Evolutionary conservation across 768 basidiomycete species (phyloP), one percentile per base, ranked within the genome.

Genomic region (Boletellus sp.): DNA sequence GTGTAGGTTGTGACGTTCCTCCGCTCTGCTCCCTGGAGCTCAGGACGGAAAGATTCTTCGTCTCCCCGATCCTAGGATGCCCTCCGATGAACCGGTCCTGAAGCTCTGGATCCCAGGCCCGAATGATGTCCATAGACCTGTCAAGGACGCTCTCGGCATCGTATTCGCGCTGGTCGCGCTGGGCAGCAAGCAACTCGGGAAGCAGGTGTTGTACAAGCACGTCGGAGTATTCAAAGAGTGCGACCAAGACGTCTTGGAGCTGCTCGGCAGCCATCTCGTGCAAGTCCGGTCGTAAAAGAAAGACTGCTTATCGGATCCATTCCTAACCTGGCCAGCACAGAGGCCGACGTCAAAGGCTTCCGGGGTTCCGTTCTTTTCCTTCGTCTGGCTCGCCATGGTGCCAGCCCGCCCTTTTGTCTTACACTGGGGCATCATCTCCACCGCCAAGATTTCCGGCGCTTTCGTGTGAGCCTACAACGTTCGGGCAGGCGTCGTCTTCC

Each of bases 1-100:
- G 79, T 9, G 90, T 91, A 17, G 78, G 76, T 11, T 69, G 68
- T 9, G 66, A 62, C 23, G 55, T 56, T 2, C 56, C 58, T 22
- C 75, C 76, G 12, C 81, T 84, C 66, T 95, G 94, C 69, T 96
- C 94, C 42, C 77, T 81, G 23, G 83, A 81, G 66, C 90, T 93
- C 41, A 92, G 74, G 39, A 67, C 77, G 0, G 87, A 90, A 12
- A 94, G 74, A 36, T 83, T 83, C 60, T 79, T 83, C 51, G 75
- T 80, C 68, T 90, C 90, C 34, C 94, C 94, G 40, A 95, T 95
- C 51, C 91, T 80, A 32, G 94, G 94, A 71, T 95, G 94, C 3
- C 84, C 93, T 6, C 76, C 79, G 52, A 95, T 76, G 62, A 96
- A 93, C 52, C 70, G 66, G 0, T 83, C 81, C 57, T 76, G 79